Evolutionary conservation across 495 filamentous ascomycete species (phyloP).

Genomic region (Aeminium ludgeri): DNA sequence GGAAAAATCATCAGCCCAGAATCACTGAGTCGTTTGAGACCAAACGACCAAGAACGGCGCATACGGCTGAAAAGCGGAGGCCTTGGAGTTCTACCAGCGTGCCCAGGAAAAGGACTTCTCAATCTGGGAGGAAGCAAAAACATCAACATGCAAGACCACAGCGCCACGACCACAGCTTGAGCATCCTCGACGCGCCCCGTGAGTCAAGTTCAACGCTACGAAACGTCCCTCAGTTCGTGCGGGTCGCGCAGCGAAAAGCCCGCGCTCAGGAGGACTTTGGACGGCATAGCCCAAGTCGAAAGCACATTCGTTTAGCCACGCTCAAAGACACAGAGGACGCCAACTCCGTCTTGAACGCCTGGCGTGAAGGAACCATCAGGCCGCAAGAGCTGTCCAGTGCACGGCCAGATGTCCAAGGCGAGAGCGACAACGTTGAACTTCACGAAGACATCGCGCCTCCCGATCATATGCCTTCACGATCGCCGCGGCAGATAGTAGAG

Average conservation of each 20-base stretch:
- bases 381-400: too few relatives aligned
- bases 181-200: conserved; percentile 53
- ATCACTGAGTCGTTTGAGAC: conserved; percentile 8
- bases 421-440: not conserved
- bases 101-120: too few relatives aligned
- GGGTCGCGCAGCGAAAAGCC: conserved; percentile 57
- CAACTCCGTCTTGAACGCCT: conserved; percentile 46
- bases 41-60: not conserved
- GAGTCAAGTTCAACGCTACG: conserved; percentile 12
- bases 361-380: conserved; percentile 54
- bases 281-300: conserved; percentile 56
- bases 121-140: too few relatives aligned
- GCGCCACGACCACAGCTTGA: conserved; percentile 31
- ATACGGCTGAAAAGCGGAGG: too few relatives aligned
- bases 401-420: too few relatives aligned
- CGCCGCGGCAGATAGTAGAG: too few relatives aligned
- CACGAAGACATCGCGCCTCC: not conserved
- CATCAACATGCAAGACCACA: too few relatives aligned
- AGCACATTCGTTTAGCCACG: conserved; percentile 56
- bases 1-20: conserved; percentile 8
- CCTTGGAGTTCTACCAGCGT: too few relatives aligned
- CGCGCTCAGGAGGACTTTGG: conserved; percentile 45
- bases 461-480: too few relatives aligned
- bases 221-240: conserved; percentile 51
- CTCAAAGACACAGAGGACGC: conserved; percentile 60